Evolutionary conservation across 441 rosid species (phyloP), one percentile per base, ranked within the genome.

Genomic region (Erodium moschatum): DNA sequence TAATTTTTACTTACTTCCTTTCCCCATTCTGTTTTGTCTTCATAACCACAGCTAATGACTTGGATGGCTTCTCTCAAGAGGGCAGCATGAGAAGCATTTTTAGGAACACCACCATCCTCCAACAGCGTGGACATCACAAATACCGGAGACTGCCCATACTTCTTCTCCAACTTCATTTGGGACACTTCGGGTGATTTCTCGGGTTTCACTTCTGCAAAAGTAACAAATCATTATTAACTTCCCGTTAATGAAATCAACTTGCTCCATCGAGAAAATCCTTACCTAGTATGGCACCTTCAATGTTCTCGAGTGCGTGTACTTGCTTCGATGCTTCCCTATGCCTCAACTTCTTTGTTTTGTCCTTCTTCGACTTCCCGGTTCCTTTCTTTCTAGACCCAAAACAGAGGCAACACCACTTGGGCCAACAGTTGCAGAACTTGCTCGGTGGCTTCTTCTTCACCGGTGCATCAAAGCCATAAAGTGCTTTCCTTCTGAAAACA

Each of bases 1-100:
- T 10, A 62, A 1, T 62, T 42, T 62, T 24, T 52, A 16, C 54
- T 18, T 76, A 88, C 97, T 86, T 95, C 99, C 81, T 92, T 92
- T 4, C 97, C 99, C 99, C 99, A 95, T 70, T 92, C 99, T 1
- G 96, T 82, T 79, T 92, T 91, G 74, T 89, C 98, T 84, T 95
- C 99, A 65, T 95, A 95, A 9, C 99, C 93, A 52, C 99, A 95
- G 75, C 98, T 86, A 67, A 95, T 92, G 70, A 95, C 99, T 72
- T 92, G 99, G 70, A 95, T 89, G 66, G 99, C 97, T 86, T 95
- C 99, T 74, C 84, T 87, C 83, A 95, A 76, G 35, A 92, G 93
- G 16, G 96, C 80, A 62, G 97, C 90, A 1, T 98, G 80, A 56
- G 86, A 85, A 65, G 93, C 91, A 70, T 85, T 88, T 70, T 82